Percentiles rank a stretch among this genome's conserved stretches.
These are phyloP conservation scores for Urtica urens DNA, from an alignment of 306 rosid species.

Conservation along the genomic window DNA sequence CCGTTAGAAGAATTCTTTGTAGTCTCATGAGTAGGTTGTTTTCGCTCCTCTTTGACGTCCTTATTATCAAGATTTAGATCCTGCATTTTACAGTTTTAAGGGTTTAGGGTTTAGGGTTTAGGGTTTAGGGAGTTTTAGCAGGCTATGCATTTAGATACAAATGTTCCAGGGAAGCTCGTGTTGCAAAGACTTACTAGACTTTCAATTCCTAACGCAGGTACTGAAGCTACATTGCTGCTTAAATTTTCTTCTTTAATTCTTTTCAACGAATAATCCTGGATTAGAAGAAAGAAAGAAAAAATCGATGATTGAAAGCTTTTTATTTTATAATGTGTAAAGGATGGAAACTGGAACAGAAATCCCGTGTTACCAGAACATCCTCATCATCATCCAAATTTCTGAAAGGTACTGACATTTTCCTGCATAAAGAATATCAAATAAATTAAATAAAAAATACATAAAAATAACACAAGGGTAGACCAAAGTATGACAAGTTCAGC, in stretches of 20 bases:
- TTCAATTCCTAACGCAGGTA: slow-evolving; percentile 1
- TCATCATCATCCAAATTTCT: slow-evolving; percentile 38
- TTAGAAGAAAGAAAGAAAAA: background rate
- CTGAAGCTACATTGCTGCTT: background rate
- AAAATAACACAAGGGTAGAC: background rate
- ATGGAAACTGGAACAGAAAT: background rate
- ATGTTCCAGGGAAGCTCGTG: background rate
- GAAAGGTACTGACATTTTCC: slow-evolving; percentile 40
- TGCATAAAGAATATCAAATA: slow-evolving; percentile 20
- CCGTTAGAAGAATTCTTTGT: slow-evolving; percentile 13
- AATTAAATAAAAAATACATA: slow-evolving; percentile 6
- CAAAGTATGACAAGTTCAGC: background rate
- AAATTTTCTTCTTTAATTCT: slow-evolving; percentile 1
- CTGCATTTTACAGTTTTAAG: slow-evolving; percentile 15
- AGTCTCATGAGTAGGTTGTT: slow-evolving; percentile 18
- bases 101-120: background rate
- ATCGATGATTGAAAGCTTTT: background rate
- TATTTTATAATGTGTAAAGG: background rate
- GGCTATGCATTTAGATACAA: background rate
- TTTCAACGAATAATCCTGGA: slow-evolving; percentile 10
- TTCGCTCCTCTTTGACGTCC: slow-evolving; percentile 18
- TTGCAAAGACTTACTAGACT: background rate
- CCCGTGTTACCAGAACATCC: slow-evolving; percentile 38
- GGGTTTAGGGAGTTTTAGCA: background rate
- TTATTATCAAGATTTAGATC: slow-evolving; percentile 8